Evolutionary conservation across 2,329 filamentous ascomycete genomes (phyloP).

Genomic region (Beauveria brongniartii): DNA sequence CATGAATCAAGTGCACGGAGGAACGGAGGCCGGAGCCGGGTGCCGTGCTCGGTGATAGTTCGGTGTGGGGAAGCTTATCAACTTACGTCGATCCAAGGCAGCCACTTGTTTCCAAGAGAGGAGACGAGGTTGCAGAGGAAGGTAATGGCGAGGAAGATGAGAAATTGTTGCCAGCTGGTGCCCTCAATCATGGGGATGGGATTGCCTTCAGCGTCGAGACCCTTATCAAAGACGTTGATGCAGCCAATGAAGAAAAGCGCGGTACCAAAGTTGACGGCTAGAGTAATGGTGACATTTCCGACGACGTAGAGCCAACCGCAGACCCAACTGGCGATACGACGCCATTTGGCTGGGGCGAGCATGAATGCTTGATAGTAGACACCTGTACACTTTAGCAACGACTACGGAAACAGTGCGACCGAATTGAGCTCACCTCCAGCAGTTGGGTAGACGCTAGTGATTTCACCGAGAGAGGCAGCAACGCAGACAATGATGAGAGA

Average conservation of each 20-base stretch:
- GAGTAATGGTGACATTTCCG: slow-evolving; percentile 73
- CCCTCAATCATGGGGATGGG: slow-evolving; percentile 37
- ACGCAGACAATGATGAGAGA: slow-evolving; percentile 65
- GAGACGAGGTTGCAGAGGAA: slow-evolving; percentile 58
- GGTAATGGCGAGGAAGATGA: slow-evolving; percentile 64
- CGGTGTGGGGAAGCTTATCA: neutral
- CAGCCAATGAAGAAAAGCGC: slow-evolving; percentile 53
- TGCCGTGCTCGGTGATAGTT: slow-evolving; percentile 1
- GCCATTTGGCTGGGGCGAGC: slow-evolving; percentile 54
- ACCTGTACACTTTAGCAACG: slow-evolving; percentile 19
- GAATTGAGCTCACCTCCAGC: slow-evolving; percentile 45
- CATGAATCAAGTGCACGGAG: neutral
- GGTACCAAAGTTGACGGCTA: slow-evolving; percentile 77
- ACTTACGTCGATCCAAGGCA: slow-evolving; percentile 63
- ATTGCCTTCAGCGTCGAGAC: slow-evolving; percentile 33
- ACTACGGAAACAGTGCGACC: neutral
- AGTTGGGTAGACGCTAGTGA: slow-evolving; percentile 70
- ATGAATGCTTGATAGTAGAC: slow-evolving; percentile 76
- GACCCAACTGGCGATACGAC: slow-evolving; percentile 59
- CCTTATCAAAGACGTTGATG: slow-evolving; percentile 46
- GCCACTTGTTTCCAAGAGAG: slow-evolving; percentile 56
- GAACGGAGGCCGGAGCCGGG: slow-evolving; percentile 2
- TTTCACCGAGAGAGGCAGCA: slow-evolving; percentile 62
- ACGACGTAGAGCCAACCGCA: slow-evolving; percentile 71
- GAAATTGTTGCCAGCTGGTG: slow-evolving; percentile 56